These are phyloP conservation scores for Kurtzmaniella quercitrusa DNA, from an alignment of 1,139 yeast species.

Conservation along the genomic window DNA sequence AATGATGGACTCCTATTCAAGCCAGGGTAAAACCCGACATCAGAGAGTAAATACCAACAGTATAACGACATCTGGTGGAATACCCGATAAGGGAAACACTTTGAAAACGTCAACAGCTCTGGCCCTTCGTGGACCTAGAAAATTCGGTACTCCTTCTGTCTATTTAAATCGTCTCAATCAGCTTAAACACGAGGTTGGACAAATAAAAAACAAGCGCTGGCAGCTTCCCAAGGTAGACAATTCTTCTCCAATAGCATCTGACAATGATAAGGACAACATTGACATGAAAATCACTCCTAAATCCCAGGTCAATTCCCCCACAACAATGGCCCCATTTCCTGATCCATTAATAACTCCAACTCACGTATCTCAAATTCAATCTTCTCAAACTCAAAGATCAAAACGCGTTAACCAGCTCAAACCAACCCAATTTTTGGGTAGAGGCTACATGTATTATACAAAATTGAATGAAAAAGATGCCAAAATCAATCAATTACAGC, in stretches of 20 bases:
- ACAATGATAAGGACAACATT: background rate
- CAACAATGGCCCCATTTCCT: background rate
- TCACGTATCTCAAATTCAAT: background rate
- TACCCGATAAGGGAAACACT: constrained; percentile 3
- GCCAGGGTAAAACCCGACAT: too few species aligned
- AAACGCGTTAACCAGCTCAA: background rate
- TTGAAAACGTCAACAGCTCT: background rate
- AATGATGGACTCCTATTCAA: too few species aligned
- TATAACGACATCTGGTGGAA: background rate
- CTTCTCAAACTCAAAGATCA: too few species aligned
- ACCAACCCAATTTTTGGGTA: background rate
- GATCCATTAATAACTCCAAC: background rate
- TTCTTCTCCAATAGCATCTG: background rate
- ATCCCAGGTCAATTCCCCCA: background rate
- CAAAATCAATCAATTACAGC: background rate
- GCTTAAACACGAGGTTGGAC: background rate
- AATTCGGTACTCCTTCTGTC: constrained; percentile 1
- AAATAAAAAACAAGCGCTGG: constrained; percentile 6
- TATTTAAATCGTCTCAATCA: background rate
- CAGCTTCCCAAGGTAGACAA: background rate
- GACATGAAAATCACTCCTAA: background rate
- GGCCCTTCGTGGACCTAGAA: background rate
- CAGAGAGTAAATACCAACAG: too few species aligned
- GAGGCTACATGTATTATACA: constrained; percentile 1
- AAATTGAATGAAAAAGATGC: constrained; percentile 1